These are phyloP conservation scores for Microdochium trichocladiopsis DNA, from an alignment of 2,329 filamentous ascomycete species.

Conservation along the genomic window DNA sequence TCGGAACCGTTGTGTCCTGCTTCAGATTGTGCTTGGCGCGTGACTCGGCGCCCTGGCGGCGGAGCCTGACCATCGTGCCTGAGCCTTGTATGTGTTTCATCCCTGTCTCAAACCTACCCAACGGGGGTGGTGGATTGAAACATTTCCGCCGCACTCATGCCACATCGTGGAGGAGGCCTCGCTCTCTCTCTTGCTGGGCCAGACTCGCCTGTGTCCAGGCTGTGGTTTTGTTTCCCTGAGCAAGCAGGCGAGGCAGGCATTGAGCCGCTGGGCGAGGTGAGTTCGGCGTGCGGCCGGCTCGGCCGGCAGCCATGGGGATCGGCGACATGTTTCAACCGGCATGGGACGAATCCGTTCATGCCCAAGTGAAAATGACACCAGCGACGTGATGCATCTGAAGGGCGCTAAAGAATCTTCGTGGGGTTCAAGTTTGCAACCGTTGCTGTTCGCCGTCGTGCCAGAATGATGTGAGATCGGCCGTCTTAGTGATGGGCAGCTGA, in stretches of 20 bases:
- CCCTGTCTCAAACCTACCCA: neutral
- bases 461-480: too few relatives aligned
- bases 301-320: neutral
- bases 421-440: too few relatives aligned
- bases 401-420: too few relatives aligned
- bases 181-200: neutral
- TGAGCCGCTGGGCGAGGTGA: too few relatives aligned
- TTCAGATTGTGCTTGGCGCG: constrained; percentile 1
- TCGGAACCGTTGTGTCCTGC: neutral
- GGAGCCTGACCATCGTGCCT: neutral
- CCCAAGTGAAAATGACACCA: neutral
- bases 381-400: too few relatives aligned
- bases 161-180: neutral
- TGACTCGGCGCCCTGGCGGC: neutral
- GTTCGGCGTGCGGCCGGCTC: neutral
- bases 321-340: neutral
- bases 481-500: too few relatives aligned
- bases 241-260: too few relatives aligned
- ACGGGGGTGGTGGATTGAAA: neutral
- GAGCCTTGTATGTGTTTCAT: neutral
- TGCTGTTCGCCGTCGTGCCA: too few relatives aligned
- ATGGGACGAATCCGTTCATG: constrained; percentile 1
- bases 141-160: neutral
- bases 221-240: neutral
- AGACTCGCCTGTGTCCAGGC: neutral